Base-by-base conservation (phyloP, 805 yeast species). In the Danielozyma ontarioensis region DNA sequence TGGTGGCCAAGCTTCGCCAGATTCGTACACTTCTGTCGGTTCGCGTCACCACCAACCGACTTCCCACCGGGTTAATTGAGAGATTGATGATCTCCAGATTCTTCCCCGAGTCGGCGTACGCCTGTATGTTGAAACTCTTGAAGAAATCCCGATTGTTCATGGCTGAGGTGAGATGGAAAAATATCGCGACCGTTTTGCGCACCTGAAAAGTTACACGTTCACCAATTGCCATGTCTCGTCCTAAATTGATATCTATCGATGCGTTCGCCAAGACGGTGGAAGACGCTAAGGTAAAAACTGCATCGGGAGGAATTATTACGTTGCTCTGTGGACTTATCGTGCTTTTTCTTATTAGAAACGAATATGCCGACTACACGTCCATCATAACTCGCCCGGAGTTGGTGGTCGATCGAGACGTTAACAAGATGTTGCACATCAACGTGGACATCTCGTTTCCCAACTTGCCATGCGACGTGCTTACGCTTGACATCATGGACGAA, bases 241-340 rank as follows among this genome's bases (percentile, higher is more conserved):
- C 70, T 17, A 56, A 44, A 40, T 58, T 79, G 42, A 53, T 84
- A 31, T 76, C 80, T 27, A 64, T 84, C 38, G 97, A 89, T 59
- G 95, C 90, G n/a, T 89, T 90, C 54, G 75, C 95, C 18, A 90
- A 89, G 60, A 85, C 97, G 4, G 89, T 86, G 23, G 97, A 90
- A 51, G 98, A 93, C 56, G 94, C 95, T 6, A 74, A 85, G 32
- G 76, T 93, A 40, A 78, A 83, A 41, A 93, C 98, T 3, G 72
- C 90, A 4, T 72, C 90, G 6, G 98, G 98, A 33, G 98, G 96
- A 2, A 48, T 87, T 17, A 84, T 93, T 50, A 87, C 97, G 3
- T 49, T 93, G 27, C 62, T 76, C 3, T 83, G 96, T 50, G 49
- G 77, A 3, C 32, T 77, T 4, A 66, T 83, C 3, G 79, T 86